These are phyloP conservation scores for Saccharomycopsis sp. DNA, from an alignment of 805 yeast genomes.

Conservation along the genomic window DNA sequence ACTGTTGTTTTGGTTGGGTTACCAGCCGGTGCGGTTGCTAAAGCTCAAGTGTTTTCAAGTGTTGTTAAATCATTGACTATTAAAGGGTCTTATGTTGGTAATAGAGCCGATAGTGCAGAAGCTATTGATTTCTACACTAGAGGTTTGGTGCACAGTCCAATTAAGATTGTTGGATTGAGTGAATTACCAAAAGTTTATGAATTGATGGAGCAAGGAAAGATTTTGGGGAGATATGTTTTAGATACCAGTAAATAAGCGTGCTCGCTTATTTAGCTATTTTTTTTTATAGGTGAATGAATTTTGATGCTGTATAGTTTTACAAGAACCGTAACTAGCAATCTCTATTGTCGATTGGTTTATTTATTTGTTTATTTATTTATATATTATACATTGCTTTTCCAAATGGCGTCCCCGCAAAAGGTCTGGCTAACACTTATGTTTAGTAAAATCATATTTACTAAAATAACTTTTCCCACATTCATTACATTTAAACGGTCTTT, in stretches of 20 bases:
- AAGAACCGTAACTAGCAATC: too few relatives aligned
- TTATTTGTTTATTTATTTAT: too few relatives aligned
- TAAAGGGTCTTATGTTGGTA: constrained; percentile 81
- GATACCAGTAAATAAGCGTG: constrained; percentile 31
- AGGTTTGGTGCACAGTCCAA: constrained; percentile 59
- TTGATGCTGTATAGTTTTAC: too few relatives aligned
- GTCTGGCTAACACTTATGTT: constrained; percentile 16
- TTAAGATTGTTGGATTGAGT: constrained; percentile 49
- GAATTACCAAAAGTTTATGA: constrained; percentile 48
- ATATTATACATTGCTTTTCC: too few relatives aligned
- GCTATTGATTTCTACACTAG: constrained; percentile 64
- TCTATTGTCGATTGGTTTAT: background rate
- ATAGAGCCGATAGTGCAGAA: constrained; percentile 75
- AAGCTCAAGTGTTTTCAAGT: constrained; percentile 58
- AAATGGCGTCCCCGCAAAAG: too few relatives aligned
- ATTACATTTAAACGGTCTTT: constrained; percentile 19
- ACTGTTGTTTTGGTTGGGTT: constrained; percentile 67
- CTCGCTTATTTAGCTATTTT: too few relatives aligned
- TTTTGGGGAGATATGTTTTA: constrained; percentile 81
- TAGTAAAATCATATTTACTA: constrained; percentile 18
- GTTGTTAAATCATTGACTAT: constrained; percentile 66
- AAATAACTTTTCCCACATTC: constrained; percentile 16
- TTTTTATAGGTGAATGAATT: too few relatives aligned
- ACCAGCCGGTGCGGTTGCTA: constrained; percentile 68
- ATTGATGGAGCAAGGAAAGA: constrained; percentile 49